Base-by-base conservation (phyloP, 371 early-diverging fungal genomes). In the Nematocida homosporus region DNA sequence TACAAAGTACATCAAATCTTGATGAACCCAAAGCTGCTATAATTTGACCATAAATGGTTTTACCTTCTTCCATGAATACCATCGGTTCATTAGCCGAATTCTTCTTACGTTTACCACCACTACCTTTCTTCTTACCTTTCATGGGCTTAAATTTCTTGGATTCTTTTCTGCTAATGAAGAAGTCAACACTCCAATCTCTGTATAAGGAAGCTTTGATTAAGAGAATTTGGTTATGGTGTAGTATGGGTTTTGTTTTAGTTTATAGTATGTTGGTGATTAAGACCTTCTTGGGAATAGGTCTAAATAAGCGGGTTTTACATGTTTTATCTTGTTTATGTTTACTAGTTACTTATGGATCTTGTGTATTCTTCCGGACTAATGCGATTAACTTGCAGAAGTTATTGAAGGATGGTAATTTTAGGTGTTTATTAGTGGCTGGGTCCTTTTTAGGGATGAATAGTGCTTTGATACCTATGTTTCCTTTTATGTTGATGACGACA, bases 11-110 rank as follows among this genome's bases (percentile, higher is more conserved):
- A 81, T 92, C 91, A 53, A 97, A 87, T 83, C 94, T 90, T 65
- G 93, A 93, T 84, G 93, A 92, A 65, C 99, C 99, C 67, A 97
- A 87, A 90, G 95, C 92, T 84, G 90, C 90, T 42, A 86, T 72
- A 52, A 96, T 93, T 79, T 89, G 88, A 1, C 93, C 98, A 84
- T 97, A 97, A 82, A 80, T 69, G 34, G 78, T 76, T 56, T 68
- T 56, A 37, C 63, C 81, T 10, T 78, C 80, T 23, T 79, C 82
- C 69, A 68, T 68, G 55, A 78, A 82, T 16, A 75, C 48, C 37
- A 83, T 56, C 35, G 81, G 55, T 59, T 82, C 61, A 41, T 81
- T 66, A 34, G 29, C 25, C 37, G 60, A 65, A 29, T 50, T 61
- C 20, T 66, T 68, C 50, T 55, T 78, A 35, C 44, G 56, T 44